Evolutionary conservation across 75 land plant genomes (phyloP), one percentile per base, ranked within the genome.

Genomic region (Picea glauca): DNA sequence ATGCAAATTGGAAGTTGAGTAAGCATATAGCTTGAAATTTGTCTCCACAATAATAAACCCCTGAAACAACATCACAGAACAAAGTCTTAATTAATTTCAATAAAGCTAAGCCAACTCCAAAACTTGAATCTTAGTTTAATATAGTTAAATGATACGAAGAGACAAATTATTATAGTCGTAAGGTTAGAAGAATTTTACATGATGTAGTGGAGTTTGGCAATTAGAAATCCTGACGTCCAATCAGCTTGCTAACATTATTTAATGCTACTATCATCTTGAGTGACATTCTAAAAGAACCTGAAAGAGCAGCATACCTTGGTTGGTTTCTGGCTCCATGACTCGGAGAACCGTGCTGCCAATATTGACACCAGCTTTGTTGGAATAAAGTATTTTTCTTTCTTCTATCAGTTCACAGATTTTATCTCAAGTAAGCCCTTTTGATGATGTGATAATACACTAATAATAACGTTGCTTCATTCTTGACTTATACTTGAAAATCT

Each of bases 1-100:
- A 60, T 60, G 62, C 18, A 60, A 60, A 2, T 0, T 60, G 12
- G 18, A 60, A n/a, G n/a, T 60, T 60, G 62, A 18, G 62, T 60
- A 60, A 18, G n/a, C 62, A 60, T 60, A 60, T n/a, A 60, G 62
- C 62, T 60, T 60, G 62, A 60, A 60, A 60, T 60, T 60, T 60
- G 62, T 60, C 21, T 60, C 62, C 62, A 60, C 62, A 60, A 60
- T 60, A 4, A 60, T 60, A 60, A 60, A 60, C 62, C 62, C 62
- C 62, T 60, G 21, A 18, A 60, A n/a, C 62, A 60, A 18, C 62
- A 60, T 11, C 12, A n/a, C n/a, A 4, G 56, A 60, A 60, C 6
- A 20, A 60, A 60, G n/a, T 60, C 0, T 15, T 3, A 60, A n/a
- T 17, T 60, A 60, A 3, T 60, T 60, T 60, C 21, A 18, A 17